Evolutionary conservation across 2,329 filamentous ascomycete species (phyloP).

Genomic region (Nigrospora osmanthi): DNA sequence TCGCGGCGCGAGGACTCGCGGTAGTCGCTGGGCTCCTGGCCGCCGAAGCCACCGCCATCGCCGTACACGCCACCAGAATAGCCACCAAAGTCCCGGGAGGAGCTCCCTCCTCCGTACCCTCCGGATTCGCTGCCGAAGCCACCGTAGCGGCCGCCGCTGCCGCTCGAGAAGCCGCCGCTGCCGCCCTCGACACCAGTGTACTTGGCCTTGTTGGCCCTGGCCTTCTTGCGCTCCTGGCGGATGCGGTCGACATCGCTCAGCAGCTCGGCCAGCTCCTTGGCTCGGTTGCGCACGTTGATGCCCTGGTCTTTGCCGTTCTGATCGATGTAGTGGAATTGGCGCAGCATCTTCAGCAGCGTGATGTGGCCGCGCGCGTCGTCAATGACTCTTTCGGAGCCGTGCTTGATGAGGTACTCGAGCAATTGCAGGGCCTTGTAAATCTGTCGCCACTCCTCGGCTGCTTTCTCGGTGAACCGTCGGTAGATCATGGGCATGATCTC

Average conservation of each 20-base stretch:
- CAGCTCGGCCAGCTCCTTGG: slow-evolving; percentile 93
- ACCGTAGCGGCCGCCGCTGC: slow-evolving; percentile 57
- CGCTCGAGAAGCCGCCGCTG: slow-evolving; percentile 46
- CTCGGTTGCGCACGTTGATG: slow-evolving; percentile 92
- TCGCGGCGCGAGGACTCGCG: slow-evolving; percentile 53
- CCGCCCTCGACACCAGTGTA: slow-evolving; percentile 91
- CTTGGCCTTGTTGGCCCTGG: slow-evolving; percentile 82
- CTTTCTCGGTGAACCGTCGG: slow-evolving; percentile 96
- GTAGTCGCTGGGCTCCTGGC: slow-evolving; percentile 60
- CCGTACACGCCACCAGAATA: slow-evolving; percentile 75
- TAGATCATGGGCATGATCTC: slow-evolving; percentile 99
- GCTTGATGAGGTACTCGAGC: slow-evolving; percentile 94
- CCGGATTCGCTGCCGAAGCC: slow-evolving; percentile 87
- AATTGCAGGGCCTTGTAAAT: slow-evolving; percentile 98
- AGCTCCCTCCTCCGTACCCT: slow-evolving; percentile 56
- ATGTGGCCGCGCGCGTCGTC: slow-evolving; percentile 95
- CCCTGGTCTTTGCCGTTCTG: slow-evolving; percentile 97
- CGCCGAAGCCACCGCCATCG: slow-evolving; percentile 91
- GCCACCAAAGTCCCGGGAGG: slow-evolving; percentile 43
- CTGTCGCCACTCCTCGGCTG: slow-evolving; percentile 96
- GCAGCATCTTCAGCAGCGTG: slow-evolving; percentile 93
- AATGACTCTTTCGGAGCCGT: slow-evolving; percentile 93
- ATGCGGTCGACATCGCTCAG: slow-evolving; percentile 87
- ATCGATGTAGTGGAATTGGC: slow-evolving; percentile 96
- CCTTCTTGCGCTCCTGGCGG: slow-evolving; percentile 78